phyloP scores from a whole-genome alignment of 176 grass and related monocot genomes.

The Ananas comosus region DNA sequence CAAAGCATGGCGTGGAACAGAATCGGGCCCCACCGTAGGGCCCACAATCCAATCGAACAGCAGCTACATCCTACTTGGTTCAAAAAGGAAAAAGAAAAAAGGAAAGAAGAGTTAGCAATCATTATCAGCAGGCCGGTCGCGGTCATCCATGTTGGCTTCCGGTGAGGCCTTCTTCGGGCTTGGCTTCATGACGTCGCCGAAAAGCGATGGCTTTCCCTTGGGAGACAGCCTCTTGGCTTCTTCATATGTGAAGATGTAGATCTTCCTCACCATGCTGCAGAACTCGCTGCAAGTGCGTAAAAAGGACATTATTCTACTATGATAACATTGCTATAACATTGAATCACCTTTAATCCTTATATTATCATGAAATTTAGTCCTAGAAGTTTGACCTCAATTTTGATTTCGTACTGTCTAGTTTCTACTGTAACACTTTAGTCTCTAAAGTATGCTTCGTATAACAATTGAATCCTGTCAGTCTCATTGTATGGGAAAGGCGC shows the following conservation, averaged over 20 bases:
- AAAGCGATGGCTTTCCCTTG: slow-evolving; percentile 32
- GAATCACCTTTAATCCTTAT: neutral
- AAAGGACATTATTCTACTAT: neutral
- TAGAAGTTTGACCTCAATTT: neutral
- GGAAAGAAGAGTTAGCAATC: slow-evolving; percentile 28
- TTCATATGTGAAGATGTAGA: slow-evolving; percentile 75
- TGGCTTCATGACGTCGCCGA: slow-evolving; percentile 20
- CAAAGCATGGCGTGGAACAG: neutral
- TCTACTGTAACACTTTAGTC: neutral
- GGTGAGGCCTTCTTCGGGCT: slow-evolving; percentile 24
- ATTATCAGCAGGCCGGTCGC: slow-evolving; percentile 8
- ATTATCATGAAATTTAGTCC: neutral
- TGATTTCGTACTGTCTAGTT: too few species aligned
- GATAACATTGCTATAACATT: neutral
- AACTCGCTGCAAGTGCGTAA: slow-evolving; percentile 61
- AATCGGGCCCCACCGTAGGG: neutral
- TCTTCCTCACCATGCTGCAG: slow-evolving; percentile 65
- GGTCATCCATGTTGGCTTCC: slow-evolving; percentile 22
- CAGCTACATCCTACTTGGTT: neutral
- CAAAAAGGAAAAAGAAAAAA: slow-evolving; percentile 4
- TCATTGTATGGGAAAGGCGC: too few species aligned
- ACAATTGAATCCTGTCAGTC: too few species aligned
- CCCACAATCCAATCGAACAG: neutral
- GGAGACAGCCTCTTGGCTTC: slow-evolving; percentile 56
- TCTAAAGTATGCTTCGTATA: neutral